Evolutionary conservation across 1,284 basidiomycete species (phyloP).

Genomic region (Phylloporus sp.): DNA sequence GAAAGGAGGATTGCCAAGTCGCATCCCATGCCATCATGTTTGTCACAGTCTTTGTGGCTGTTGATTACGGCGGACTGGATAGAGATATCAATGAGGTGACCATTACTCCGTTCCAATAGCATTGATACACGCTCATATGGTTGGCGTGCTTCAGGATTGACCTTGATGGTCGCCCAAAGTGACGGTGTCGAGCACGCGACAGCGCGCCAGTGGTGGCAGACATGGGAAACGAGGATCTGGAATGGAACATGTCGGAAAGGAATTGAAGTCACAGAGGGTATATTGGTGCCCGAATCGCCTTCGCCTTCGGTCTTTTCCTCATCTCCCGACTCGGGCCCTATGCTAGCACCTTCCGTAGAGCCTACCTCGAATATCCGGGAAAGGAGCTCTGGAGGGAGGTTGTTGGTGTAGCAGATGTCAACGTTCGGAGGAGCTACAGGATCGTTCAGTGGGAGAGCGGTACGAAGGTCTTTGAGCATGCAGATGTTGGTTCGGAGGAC

Average conservation of each 20-base stretch:
- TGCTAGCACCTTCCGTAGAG: not conserved
- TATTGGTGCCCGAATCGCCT: not conserved
- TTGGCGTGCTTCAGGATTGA: conserved; percentile 10
- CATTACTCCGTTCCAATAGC: conserved; percentile 32
- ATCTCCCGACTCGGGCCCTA: not conserved
- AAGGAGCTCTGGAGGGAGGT: conserved; percentile 32
- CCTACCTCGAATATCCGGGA: conserved; percentile 34
- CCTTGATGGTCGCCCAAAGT: conserved; percentile 32
- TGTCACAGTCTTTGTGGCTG: not conserved
- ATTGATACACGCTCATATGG: conserved; percentile 21
- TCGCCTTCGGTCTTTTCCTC: not conserved
- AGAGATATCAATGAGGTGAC: conserved; percentile 29
- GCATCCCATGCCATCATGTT: conserved; percentile 22
- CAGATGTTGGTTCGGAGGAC: too few species aligned
- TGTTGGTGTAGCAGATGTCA: conserved; percentile 23
- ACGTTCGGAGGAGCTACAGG: too few species aligned
- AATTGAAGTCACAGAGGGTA: not conserved
- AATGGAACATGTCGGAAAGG: conserved; percentile 20
- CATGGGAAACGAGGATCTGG: conserved; percentile 22
- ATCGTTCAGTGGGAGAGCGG: too few species aligned
- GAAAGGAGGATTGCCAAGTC: conserved; percentile 45
- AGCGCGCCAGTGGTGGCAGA: conserved; percentile 35
- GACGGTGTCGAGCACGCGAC: conserved; percentile 34
- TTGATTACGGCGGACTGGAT: too few species aligned
- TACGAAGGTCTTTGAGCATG: too few species aligned